Base-by-base conservation (phyloP, 106 monocot species). In the Dendrobium catenatum region DNA sequence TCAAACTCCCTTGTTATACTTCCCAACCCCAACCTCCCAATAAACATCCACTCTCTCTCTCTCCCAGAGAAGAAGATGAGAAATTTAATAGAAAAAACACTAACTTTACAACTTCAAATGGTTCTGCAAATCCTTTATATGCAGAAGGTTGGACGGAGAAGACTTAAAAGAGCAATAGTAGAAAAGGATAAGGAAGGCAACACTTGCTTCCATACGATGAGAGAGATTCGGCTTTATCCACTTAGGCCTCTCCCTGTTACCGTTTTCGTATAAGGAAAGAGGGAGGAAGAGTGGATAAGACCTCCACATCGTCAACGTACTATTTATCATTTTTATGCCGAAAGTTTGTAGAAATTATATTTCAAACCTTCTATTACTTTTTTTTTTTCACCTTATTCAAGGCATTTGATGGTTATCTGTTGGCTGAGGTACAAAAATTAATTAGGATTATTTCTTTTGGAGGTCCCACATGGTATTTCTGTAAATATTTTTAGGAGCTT, bases 151-250 rank as follows among this genome's bases (percentile, higher is more conserved):
- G 72, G 26, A 15, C 10, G 16, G 51, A 9, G 46, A 46, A 6
- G 46, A 51, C 51, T 51, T 46, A 46, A 46, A 51, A 15, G 51
- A 13, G 15, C 3, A 51, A 13, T 51, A 51, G 51, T 51, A 51
- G 51, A 13, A 51, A 15, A 51, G 51, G 51, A 51, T 51, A 51
- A 51, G 51, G 51, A 51, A 51, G 51, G 51, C 51, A 51, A 51
- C 51, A 51, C 41, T 72, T 72, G 33, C 37, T 27, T 40, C 40
- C 16, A 66, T 66, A 66, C 26, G 72, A 72, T 27, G 72, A 11
- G 72, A 72, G 72, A 72, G 72, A 72, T 72, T 72, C 72, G 27
- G 72, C 72, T 22, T 72, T 72, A 72, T 72, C 72, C 72, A 37
- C 40, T 40, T 17, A 27, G 11, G 51, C 13, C 10, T 37, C 27